Conservation (phyloP, 768 basidiomycete species). For the Pholiota microspora region DNA sequence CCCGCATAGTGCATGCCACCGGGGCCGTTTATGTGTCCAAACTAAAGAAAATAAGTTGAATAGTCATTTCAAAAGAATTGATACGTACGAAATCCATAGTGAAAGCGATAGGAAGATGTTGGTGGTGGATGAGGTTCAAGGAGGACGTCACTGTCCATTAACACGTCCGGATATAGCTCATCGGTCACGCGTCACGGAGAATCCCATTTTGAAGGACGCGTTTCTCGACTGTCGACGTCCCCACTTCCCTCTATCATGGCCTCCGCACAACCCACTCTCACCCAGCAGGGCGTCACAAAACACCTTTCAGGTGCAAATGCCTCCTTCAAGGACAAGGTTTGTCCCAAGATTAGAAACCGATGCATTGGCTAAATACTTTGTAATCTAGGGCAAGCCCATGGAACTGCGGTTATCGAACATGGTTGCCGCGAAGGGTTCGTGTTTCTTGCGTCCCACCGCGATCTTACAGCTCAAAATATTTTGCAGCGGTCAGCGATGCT, state of each 20-base stretch:
- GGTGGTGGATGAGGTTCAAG: conserved; percentile 9
- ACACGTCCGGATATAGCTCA: conserved; percentile 13
- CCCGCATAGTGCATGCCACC: conserved; percentile 66
- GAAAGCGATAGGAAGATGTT: conserved; percentile 4
- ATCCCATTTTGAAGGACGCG: conserved; percentile 26
- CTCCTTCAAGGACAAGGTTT: conserved; percentile 85
- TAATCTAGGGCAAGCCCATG: conserved; percentile 90
- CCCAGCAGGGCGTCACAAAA: conserved; percentile 41
- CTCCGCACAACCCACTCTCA: conserved; percentile 30
- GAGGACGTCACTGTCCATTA: conserved; percentile 18
- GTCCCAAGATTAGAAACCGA: conserved; percentile 9
- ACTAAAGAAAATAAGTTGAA: conserved; percentile 20
- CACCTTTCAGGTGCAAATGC: conserved; percentile 60
- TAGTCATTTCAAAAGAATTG: conserved; percentile 7
- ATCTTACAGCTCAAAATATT: conserved; percentile 13
- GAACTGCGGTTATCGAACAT: conserved; percentile 96
- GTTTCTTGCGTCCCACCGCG: conserved; percentile 3
- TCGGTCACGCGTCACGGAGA: conserved; percentile 35
- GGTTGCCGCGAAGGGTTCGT: conserved; percentile 93
- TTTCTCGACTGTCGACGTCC: conserved; percentile 22
- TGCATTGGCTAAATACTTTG: conserved; percentile 24
- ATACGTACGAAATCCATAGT: conserved; percentile 44
- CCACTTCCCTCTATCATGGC: conserved; percentile 28
- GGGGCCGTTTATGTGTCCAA: conserved; percentile 49
- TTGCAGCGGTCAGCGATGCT: conserved; percentile 91